phyloP scores from a whole-genome alignment of 2,329 filamentous ascomycete genomes.

The Herpotrichia juniperi region DNA sequence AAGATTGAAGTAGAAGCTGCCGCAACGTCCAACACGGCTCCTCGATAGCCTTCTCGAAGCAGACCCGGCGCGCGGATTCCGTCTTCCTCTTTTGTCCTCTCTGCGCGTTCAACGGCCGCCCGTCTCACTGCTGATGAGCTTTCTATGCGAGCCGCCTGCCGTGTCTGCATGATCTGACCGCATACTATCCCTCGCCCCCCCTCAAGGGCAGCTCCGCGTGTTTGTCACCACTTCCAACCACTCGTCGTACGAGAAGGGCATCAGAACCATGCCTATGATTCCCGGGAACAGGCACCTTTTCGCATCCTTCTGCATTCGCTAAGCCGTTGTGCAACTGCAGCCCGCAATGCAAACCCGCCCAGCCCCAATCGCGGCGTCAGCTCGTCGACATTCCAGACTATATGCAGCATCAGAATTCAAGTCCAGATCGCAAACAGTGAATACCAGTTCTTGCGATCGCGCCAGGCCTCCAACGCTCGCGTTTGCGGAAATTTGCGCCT shows the following conservation, averaged over 20 bases:
- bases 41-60: not conserved
- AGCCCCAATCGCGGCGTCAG: constrained; percentile 14
- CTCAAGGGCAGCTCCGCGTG: no score
- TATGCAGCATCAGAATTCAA: not conserved
- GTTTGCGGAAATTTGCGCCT: not conserved
- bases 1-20: not conserved
- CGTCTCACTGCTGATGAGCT: no score
- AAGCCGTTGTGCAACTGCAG: constrained; percentile 9
- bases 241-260: constrained; percentile 21
- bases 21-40: not conserved
- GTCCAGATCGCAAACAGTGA: constrained; percentile 12
- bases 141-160: no score
- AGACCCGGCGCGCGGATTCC: not conserved
- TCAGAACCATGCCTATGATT: constrained; percentile 18
- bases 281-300: constrained; percentile 21
- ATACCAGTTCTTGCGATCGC: constrained; percentile 17
- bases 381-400: constrained; percentile 3
- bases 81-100: not conserved
- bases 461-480: no score
- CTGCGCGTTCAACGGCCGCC: not conserved
- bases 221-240: not conserved
- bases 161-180: no score
- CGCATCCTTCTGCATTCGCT: constrained; percentile 10
- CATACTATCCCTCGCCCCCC: no score
- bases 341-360: constrained; percentile 19